Evolutionary conservation across 2,329 filamentous ascomycete species (phyloP), one percentile per base, ranked within the genome.

Genomic region (Fusarium acutatum): DNA sequence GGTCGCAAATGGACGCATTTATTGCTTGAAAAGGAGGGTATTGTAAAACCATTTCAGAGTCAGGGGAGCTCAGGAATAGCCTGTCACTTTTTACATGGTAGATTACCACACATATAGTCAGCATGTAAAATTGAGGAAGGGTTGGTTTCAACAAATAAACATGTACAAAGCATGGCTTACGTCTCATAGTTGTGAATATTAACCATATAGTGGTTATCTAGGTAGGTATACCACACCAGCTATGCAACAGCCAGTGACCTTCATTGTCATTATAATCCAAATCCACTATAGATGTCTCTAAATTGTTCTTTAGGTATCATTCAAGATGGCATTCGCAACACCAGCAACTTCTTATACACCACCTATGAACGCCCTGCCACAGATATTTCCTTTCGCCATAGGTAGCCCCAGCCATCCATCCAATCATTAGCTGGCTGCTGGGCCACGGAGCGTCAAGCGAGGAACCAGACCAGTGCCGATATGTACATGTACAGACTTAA

Each of bases 331-430:
- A 72, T 66, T 65, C 43, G 65, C 54, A 72, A 35, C 62, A 72
- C 60, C 58, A 46, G 56, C 60, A 62, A 43, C 62, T 46, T 50
- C 53, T 46, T 50, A 50, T 52, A 41, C 62, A 67, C 72, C 72
- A 61, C 65, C 64, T 67, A 63, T 69, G 64, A 74, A 75, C 72
- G 72, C 72, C 72, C 64, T 64, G 65, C 72, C 73, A 62, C 61
- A 67, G 60, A 62, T 34, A 57, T 40, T 57, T 30, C 59, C 59
- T 22, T 52, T 41, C 43, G 34, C 49, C 54, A 65, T 60, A 69
- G 59, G 37, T 30, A 59, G 41, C 34, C 34, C 35, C 32, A 12
- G 30, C 49, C 47, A 74, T 74, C 71, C 67, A 67, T 71, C 62
- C 71, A 74, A 72, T 41, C 67, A 57, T 71, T 50, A 69, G 49